Conservation (phyloP, 2,329 filamentous ascomycete genomes). For the Whalleya microplaca region DNA sequence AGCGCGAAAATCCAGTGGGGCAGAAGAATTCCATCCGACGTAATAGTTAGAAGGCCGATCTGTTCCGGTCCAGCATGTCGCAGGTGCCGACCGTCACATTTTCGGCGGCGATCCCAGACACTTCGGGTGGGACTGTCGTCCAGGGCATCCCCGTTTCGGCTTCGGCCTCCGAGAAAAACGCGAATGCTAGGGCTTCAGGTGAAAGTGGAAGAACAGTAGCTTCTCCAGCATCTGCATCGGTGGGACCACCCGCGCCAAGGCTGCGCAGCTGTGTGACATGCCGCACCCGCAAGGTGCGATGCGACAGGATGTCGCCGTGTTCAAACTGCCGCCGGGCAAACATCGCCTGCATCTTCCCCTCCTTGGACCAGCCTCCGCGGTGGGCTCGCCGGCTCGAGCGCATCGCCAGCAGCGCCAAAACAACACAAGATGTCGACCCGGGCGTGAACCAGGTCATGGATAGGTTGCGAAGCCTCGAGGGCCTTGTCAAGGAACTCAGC, state of each 20-base stretch:
- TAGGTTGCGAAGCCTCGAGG: slow-evolving; percentile 52
- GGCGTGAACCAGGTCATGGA: slow-evolving; percentile 49
- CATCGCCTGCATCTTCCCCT: slow-evolving; percentile 56
- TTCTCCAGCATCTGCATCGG: not conserved
- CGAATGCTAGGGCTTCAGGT: slow-evolving; percentile 12
- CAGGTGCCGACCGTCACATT: slow-evolving; percentile 2
- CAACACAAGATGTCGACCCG: slow-evolving; percentile 32
- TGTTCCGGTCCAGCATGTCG: slow-evolving; percentile 8
- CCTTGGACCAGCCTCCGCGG: slow-evolving; percentile 53
- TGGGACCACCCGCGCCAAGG: no score
- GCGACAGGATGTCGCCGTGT: slow-evolving; percentile 59
- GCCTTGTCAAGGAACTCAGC: slow-evolving; percentile 54
- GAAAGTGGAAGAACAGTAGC: not conserved
- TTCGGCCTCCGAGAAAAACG: slow-evolving; percentile 24
- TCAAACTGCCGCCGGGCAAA: slow-evolving; percentile 58
- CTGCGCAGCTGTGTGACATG: slow-evolving; percentile 41
- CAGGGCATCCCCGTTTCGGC: slow-evolving; percentile 1
- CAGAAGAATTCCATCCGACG: not conserved
- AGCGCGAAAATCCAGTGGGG: no score
- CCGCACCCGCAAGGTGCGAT: slow-evolving; percentile 59
- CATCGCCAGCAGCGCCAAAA: slow-evolving; percentile 42
- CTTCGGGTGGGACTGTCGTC: no score
- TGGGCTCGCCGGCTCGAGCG: slow-evolving; percentile 58
- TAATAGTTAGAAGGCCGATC: no score
- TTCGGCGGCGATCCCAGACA: slow-evolving; percentile 1